Base-by-base conservation (phyloP, 192 early-diverging fungal genomes). In the Haplosporangium gracile region DNA sequence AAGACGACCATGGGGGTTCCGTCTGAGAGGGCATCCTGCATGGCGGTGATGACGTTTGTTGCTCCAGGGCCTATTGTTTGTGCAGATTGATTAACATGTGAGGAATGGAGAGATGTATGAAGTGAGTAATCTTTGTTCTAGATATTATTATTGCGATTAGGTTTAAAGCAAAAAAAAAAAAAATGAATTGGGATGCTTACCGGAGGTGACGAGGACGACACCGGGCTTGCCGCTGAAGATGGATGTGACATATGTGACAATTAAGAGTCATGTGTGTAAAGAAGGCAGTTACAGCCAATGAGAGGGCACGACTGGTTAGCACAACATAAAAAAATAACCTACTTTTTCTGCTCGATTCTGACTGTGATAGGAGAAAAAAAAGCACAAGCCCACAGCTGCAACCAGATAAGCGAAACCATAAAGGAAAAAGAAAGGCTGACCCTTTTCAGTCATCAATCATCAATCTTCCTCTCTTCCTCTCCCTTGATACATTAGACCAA, bases 41-140 rank as follows among this genome's bases (percentile, higher is more conserved):
- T 96, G 29, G 98, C 95, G 42, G 98, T 99, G 75, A 99, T 93
- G 20, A 98, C 95, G 91, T 99, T 99, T 63, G 98, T 99, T 8
- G 98, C 98, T 55, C 98, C 98, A 20, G 98, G 98, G 1, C 98
- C 98, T 45, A 95, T 96, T 13, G 96, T 97, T n/a, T 97, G 96
- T 8, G 96, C 81, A 42, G 13, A 42, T 29, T 7, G 49, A 51
- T 51, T 63, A 26, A 94, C 93, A 29, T 94, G 91, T 42, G 39
- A 22, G 49, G 49, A n/a, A 74, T 13, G 36, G 43, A 63, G 29
- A 32, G 24, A 15, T 43, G n/a, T n/a, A 43, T 43, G 42, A 0
- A 43, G 65, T 90, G 51, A 80, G 71, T 47, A 49, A 47, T 49
- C 8, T 43, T 22, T 43, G 2, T 2, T 88, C 18, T 45, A 18